Evolutionary conservation across 176 grass and related monocot genomes (phyloP), one percentile per base, ranked within the genome.

Genomic region (Lolium rigidum): DNA sequence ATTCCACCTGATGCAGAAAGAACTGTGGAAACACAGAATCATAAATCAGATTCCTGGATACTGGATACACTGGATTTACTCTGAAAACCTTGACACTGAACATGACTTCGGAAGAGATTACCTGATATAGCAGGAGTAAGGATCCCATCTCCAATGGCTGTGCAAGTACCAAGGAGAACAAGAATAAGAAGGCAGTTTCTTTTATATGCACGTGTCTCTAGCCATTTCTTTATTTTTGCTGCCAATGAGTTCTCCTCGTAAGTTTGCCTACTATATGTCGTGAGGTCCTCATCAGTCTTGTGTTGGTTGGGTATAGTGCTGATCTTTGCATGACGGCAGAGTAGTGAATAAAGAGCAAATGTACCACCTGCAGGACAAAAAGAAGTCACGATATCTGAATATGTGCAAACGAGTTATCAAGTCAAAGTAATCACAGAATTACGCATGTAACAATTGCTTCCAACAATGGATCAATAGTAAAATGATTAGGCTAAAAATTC

Each of bases 121-220:
- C 97, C 97, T 86, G 97, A 99, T 87, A 99, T 99, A 57, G 92
- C 97, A 73, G 97, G 94, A 80, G 97, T 99, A 85, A 99, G 94
- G 81, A 99, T 99, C 13, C 97, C 97, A 91, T 99, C 97, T 77
- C 97, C 97, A 74, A 99, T 99, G 67, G 97, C 97, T 89, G 91
- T 99, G 91, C 97, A 99, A 79, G 97, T 99, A 74, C 97, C 94
- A 78, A 99, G 63, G 54, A 99, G 92, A 58, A 99, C 97, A 80
- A 99, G 38, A 93, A 99, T 88, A 86, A 99, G 92, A 88, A 99
- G 88, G 60, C 79, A 84, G 57, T 99, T 97, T 83, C 70, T 97
- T 84, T 97, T 99, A 80, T 94, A 99, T 28, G 87, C 54, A 80
- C 92, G 85, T 49, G 90, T 65, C 78, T 99, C 97, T 41, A 99